Evolutionary conservation across 768 basidiomycete species (phyloP).

Genomic region (Macrolepiota albuminosa): DNA sequence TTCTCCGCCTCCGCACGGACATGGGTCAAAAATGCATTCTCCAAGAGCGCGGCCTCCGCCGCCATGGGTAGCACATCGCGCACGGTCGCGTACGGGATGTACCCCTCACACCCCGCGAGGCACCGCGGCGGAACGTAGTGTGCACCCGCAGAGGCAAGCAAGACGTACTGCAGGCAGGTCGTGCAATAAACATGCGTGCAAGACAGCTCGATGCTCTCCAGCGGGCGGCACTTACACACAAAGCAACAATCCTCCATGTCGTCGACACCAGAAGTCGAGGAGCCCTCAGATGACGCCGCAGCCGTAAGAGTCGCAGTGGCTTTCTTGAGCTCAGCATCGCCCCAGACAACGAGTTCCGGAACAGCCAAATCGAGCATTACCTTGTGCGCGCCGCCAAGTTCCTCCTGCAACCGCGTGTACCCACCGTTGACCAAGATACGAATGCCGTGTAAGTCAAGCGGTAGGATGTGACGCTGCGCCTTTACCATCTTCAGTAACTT

Average conservation of each 20-base stretch:
- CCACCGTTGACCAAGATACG: conserved; percentile 35
- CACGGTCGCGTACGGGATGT: conserved; percentile 35
- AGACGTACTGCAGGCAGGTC: conserved; percentile 41
- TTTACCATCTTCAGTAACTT: conserved; percentile 37
- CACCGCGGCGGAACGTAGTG: conserved; percentile 30
- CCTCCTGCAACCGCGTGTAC: conserved; percentile 30
- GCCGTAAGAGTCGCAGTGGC: conserved; percentile 1
- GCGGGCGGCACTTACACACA: conserved; percentile 34
- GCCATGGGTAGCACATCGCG: conserved; percentile 31
- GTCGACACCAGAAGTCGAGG: neutral
- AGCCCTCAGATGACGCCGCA: neutral
- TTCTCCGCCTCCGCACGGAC: conserved; percentile 34
- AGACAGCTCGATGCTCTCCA: conserved; percentile 28
- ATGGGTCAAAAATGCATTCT: conserved; percentile 36
- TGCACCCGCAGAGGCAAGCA: conserved; percentile 27
- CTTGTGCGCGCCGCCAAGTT: conserved; percentile 38
- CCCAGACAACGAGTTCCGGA: conserved; percentile 38
- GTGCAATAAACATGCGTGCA: conserved; percentile 54
- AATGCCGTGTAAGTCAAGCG: conserved; percentile 28
- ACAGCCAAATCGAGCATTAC: conserved; percentile 37
- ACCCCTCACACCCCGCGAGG: conserved; percentile 25
- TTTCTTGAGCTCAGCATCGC: conserved; percentile 23
- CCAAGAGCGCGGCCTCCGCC: conserved; percentile 36
- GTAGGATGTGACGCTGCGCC: conserved; percentile 28
- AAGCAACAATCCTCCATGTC: conserved; percentile 24